Base-by-base conservation (phyloP, 1,284 basidiomycete species). In the Jaminaea rosea region DNA sequence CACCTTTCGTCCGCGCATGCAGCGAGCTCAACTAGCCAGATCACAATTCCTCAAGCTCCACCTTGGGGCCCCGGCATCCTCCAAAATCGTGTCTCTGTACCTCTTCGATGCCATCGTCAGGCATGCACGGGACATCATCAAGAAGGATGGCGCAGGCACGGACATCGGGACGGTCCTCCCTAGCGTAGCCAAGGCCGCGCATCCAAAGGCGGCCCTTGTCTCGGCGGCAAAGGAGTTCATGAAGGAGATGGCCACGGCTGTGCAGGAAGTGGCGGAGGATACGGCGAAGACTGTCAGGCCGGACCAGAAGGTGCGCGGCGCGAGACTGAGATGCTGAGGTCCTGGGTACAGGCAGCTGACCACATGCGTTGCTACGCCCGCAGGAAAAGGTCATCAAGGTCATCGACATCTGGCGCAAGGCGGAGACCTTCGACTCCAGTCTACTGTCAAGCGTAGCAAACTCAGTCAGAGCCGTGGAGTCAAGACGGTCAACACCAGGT, bases 361-460 rank as follows among this genome's bases (percentile, higher is more conserved):
- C n/a, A n/a, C n/a, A n/a, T n/a, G n/a, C n/a, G n/a, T n/a, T n/a
- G n/a, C n/a, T n/a, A n/a, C n/a, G 4, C 5, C 10, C 21, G 8
- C 47, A 60, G 59, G 60, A 63, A 41, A 66, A 66, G 46, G 63
- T 63, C 13, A 39, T 41, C 26, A 66, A 66, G 44, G 63, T 66
- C 31, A 49, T 66, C 32, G 63, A 66, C 45, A 66, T 66, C 31
- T 66, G 63, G 63, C 39, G 26, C 24, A 58, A 59, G 15, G 59
- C 62, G 0, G 49, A 36, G 3, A 64, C 63, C 11, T 66, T 66
- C 46, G 42, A 52, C n/a, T n/a, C 47, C 6, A 46, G 45, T 17
- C 27, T 63, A 19, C 50, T 66, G 39, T n/a, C 19, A n/a, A 42
- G 19, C 6, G 39, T 24, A 17, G 39, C 39, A n/a, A n/a, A n/a